Base-by-base conservation (phyloP, 2,329 filamentous ascomycete species). In the Xylaria sp. region DNA sequence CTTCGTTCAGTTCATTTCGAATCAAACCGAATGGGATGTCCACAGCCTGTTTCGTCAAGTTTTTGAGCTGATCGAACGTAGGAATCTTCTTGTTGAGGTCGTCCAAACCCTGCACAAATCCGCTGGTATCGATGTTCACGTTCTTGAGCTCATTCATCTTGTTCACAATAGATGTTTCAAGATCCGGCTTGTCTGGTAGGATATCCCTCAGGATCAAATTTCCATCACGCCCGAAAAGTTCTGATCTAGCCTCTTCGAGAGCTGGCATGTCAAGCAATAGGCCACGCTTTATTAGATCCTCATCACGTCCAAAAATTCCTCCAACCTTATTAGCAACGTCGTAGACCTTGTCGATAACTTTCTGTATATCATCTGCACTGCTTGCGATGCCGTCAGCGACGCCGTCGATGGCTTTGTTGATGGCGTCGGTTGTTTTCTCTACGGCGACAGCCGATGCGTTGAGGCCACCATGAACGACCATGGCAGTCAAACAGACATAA, bases 401-500 rank as follows among this genome's bases (percentile, higher is more conserved):
- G 26, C 69, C 74, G 44, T 76, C 78, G 51, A 87, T 86, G 11
- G 82, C 84, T n/a, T 84, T 80, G 73, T 88, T 84, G 67, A 88
- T 84, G 11, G 83, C 80, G 59, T 85, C 80, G 13, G 85, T 82
- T 23, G 78, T 79, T 40, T 77, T 79, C 54, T 81, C 75, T 11
- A 83, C 77, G 2, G 79, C 80, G n/a, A 77, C 73, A 15, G 79
- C 81, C 5, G 85, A 92, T 53, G 90, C 89, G 60, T 93, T 89
- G 60, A 97, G 83, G 75, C 90, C 92, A 70, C 93, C 93, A 71
- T 92, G 88, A 65, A 97, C 87, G 57, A 93, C 90, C 71, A 97
- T 88, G 36, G 93, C 93, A 77, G 97, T 93, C 61, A 99, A 87
- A 77, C 96, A 99, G 72, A 93, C 86, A 77, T 97, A 97, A 17